Evolutionary conservation across 176 grass and related monocot genomes (phyloP), one percentile per base, ranked within the genome.

Genomic region (Carex parvula): DNA sequence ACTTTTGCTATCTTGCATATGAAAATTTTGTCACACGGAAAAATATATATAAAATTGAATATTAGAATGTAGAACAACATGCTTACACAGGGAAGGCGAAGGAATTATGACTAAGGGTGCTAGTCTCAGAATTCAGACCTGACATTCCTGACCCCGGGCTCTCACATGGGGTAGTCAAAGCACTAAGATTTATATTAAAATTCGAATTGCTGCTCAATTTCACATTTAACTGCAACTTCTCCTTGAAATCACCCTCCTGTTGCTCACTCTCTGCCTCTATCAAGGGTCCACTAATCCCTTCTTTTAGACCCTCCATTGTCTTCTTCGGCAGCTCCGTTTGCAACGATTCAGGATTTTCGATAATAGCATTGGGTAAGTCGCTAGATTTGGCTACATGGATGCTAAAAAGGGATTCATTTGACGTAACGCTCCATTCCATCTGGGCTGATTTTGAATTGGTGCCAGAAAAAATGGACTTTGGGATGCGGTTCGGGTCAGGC

Each of bases 401-500:
- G 70, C 94, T 94, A 18, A 97, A 97, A 39, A 97, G 91, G 32
- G 90, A 94, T 65, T 97, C 94, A 44, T 97, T 97, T 1, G 94
- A 97, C 0, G 88, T 87, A 60, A 94, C 79, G 1, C 92, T 97
- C 94, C 92, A 94, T 21, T 97, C 94, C 3, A 79, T 54, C 2
- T 73, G 91, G 2, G 88, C 39, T 9, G 80, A 24, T 57, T 55
- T 55, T 1, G 94, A 89, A 10, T 79, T 91, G 4, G 83, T 84
- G 46, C 86, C 80, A 16, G 59, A 41, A 11, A 97, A 97, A 3
- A 94, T 22, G 0, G 88, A 90, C 0, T 88, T 90, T 3, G 94
- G 94, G 29, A 97, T 94, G 32, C 92, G 79, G 37, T 88, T 94
- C 0, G 94, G 92, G 79, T 94, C 87, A 1, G 85, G 88, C 20